phyloP scores from a whole-genome alignment of 768 basidiomycete species.

The Leccinum olivaceopallidum region DNA sequence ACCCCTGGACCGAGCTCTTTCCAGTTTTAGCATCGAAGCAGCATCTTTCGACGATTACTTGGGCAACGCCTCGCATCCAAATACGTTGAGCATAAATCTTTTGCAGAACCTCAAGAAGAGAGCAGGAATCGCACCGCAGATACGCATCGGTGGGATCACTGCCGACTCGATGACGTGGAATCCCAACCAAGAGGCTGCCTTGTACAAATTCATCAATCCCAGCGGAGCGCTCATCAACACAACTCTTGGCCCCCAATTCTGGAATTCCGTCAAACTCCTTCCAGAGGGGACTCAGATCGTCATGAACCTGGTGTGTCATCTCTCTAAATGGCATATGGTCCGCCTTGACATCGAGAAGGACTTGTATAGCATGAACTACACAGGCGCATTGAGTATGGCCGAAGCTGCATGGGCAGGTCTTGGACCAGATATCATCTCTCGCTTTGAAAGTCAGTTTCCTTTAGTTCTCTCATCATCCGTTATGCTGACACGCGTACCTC shows the following conservation, averaged over 20 bases:
- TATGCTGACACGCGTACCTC: neutral
- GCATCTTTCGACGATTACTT: slow-evolving; percentile 53
- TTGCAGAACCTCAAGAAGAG: slow-evolving; percentile 47
- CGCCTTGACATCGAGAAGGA: slow-evolving; percentile 35
- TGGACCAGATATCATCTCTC: slow-evolving; percentile 36
- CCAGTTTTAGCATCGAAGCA: slow-evolving; percentile 56
- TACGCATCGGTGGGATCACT: slow-evolving; percentile 57
- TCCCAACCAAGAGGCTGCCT: slow-evolving; percentile 33
- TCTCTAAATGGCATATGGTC: neutral
- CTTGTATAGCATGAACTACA: slow-evolving; percentile 43
- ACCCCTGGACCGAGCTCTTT: slow-evolving; percentile 44
- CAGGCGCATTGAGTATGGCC: slow-evolving; percentile 45
- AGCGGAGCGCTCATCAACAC: slow-evolving; percentile 48
- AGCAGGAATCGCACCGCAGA: slow-evolving; percentile 45
- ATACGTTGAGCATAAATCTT: slow-evolving; percentile 43
- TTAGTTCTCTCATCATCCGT: neutral
- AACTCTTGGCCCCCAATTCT: slow-evolving; percentile 53
- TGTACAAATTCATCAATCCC: slow-evolving; percentile 44
- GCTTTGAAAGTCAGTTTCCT: slow-evolving; percentile 44
- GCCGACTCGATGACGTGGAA: slow-evolving; percentile 55
- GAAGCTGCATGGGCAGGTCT: slow-evolving; percentile 42
- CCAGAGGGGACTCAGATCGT: slow-evolving; percentile 48
- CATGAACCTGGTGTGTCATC: slow-evolving; percentile 41
- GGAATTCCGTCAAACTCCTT: slow-evolving; percentile 44
- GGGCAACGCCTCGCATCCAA: slow-evolving; percentile 46